Base-by-base conservation (phyloP, 331 rosid species). In the Rosa hybrid region DNA sequence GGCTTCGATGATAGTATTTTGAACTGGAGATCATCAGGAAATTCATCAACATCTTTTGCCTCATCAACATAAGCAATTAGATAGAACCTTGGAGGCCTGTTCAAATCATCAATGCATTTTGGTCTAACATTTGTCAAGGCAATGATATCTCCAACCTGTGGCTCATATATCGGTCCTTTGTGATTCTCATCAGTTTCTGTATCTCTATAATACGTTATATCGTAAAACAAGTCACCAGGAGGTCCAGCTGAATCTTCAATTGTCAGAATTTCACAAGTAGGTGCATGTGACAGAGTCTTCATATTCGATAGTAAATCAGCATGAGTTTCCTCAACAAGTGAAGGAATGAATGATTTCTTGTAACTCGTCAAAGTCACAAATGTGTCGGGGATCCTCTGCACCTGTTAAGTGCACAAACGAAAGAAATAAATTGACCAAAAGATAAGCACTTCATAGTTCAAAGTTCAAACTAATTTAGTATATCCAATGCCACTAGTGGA, bases 301-400 rank as follows among this genome's bases (percentile, higher is more conserved):
- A 89, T 41, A 77, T 80, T 68, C 17, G 90, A 82, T 16, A 27
- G 72, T 68, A 91, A 62, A 20, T 91, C 91, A 62, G 83, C 67
- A 16, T 77, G 96, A 9, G 92, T 86, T 83, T 91, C 97, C 75
- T 89, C 93, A 34, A 86, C 60, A 60, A 88, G 77, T 74, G 87
- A 59, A 71, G 79, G 83, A 48, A 83, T 49, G 76, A 91, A 89
- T 8, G 93, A 81, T 9, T 73, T 74, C 86, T 72, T 8, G 84
- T 86, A 87, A 4, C 81, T 45, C 3, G 62, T 6, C 23, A 23
- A 16, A 6, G 90, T 84, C 10, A 18, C 41, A 71, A 91, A 89
- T 62, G 79, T 79, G 7, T 3, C n/a, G 7, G 91, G 93, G n/a
- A 89, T 89, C 59, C 53, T 71, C 4, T 18, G 72, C 16, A 88